These are phyloP conservation scores for Metschnikowia arizonensis DNA, from an alignment of 805 yeast species.

Conservation along the genomic window DNA sequence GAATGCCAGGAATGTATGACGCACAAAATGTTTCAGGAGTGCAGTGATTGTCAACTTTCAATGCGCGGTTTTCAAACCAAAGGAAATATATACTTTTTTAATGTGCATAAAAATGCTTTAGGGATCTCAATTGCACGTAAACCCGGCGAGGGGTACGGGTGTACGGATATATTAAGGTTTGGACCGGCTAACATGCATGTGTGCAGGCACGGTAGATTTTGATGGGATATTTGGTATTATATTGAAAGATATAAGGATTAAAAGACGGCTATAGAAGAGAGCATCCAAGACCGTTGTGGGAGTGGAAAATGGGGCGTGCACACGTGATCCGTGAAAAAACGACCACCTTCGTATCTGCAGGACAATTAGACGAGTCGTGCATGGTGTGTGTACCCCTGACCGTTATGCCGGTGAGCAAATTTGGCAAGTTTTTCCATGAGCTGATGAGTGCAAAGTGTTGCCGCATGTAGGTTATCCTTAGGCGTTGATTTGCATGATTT, in stretches of 20 bases:
- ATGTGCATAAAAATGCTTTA: neutral
- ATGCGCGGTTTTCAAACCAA: neutral
- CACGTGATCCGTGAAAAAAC: neutral
- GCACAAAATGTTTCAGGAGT: no score
- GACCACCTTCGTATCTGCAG: neutral
- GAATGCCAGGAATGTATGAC: no score
- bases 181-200: no score
- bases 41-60: no score
- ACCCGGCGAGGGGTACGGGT: neutral
- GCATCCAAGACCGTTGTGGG: neutral
- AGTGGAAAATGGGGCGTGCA: no score
- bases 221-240: no score
- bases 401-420: neutral
- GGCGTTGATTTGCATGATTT: neutral
- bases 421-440: neutral
- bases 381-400: conserved; percentile 1
- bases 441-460: neutral
- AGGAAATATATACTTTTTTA: no score
- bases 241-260: no score
- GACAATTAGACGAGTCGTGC: conserved; percentile 2
- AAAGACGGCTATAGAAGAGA: neutral
- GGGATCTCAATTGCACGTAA: neutral
- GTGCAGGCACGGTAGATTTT: no score
- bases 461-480: no score
- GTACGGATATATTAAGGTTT: neutral